Evolutionary conservation across 371 early-diverging fungal genomes (phyloP).

Genomic region (Zopfochytrium polystomum): DNA sequence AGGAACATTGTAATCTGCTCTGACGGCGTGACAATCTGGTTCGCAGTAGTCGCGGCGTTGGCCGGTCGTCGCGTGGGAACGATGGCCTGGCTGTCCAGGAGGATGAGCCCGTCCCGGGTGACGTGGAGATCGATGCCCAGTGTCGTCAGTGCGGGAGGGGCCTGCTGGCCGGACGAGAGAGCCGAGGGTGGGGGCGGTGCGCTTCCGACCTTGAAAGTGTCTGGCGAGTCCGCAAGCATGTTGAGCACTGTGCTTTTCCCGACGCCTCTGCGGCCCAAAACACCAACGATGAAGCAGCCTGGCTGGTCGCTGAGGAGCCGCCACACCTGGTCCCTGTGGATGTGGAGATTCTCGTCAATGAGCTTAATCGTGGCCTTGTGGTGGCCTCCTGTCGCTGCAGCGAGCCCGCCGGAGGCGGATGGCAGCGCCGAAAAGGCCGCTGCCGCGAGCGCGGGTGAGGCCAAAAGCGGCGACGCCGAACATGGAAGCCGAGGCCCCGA

Average conservation of each 20-base stretch:
- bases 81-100: constrained; percentile 68
- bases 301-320: constrained; percentile 56
- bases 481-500: no score
- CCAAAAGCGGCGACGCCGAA: no score
- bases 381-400: no score
- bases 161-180: constrained; percentile 44
- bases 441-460: no score
- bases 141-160: constrained; percentile 14
- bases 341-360: no score
- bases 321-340: no score
- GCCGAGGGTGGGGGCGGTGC: constrained; percentile 24
- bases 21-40: background rate
- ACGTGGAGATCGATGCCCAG: constrained; percentile 69
- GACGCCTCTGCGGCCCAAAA: constrained; percentile 65
- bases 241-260: constrained; percentile 73
- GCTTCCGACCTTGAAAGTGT: constrained; percentile 2
- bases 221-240: constrained; percentile 42
- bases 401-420: no score
- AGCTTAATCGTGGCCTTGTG: no score
- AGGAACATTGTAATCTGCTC: constrained; percentile 57
- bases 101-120: constrained; percentile 64
- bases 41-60: background rate
- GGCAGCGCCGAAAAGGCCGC: no score
- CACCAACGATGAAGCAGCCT: constrained; percentile 75
- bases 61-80: constrained; percentile 5